These are phyloP conservation scores for Rhizoctonia solani DNA, from an alignment of 1,284 basidiomycete species.

Conservation along the genomic window DNA sequence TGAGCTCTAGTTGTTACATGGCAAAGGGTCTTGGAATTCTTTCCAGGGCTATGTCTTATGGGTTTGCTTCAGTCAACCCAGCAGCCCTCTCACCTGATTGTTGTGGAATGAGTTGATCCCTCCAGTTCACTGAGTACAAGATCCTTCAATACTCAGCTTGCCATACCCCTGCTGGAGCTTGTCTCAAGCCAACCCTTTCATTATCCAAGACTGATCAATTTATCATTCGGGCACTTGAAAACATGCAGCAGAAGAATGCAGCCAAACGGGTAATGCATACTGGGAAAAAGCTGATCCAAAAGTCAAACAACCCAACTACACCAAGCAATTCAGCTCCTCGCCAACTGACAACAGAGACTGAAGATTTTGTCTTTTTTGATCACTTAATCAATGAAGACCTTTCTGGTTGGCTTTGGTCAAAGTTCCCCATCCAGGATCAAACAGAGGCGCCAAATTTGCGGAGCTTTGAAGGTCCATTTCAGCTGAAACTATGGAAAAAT, in stretches of 20 bases:
- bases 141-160: background rate
- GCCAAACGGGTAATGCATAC: background rate
- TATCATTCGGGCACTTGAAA: background rate
- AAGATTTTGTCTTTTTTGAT: background rate
- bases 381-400: background rate
- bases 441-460: too few species aligned
- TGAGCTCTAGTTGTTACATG: constrained; percentile 5
- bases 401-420: background rate
- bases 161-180: constrained; percentile 5
- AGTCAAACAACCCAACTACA: background rate
- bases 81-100: background rate
- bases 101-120: background rate
- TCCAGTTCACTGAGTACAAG: background rate
- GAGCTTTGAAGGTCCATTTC: too few species aligned
- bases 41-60: background rate
- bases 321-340: too few species aligned
- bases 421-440: background rate
- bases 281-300: background rate
- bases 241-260: background rate
- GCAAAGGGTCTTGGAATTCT: background rate
- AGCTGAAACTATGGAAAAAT: too few species aligned
- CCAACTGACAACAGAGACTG: too few species aligned
- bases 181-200: background rate
- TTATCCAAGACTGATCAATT: background rate
- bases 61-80: background rate